These are phyloP conservation scores for Pseudogymnoascus sp. DNA, from an alignment of 2,329 filamentous ascomycete species.

Conservation along the genomic window DNA sequence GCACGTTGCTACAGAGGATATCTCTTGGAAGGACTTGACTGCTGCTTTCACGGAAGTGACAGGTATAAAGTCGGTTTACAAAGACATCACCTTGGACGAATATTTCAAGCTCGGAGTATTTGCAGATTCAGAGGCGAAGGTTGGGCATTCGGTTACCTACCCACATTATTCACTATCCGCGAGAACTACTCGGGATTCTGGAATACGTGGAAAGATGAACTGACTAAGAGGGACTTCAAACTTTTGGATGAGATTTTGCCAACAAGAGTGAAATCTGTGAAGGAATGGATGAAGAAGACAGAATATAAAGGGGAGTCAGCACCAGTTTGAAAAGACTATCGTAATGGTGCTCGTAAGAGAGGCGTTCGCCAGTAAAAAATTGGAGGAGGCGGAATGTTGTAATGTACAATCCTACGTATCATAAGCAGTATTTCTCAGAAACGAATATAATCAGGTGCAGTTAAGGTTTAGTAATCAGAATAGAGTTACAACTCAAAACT, in stretches of 20 bases:
- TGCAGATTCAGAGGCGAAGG: constrained; percentile 16
- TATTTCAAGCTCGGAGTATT: constrained; percentile 17
- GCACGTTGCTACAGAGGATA: constrained; percentile 21
- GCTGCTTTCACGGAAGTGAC: constrained; percentile 18
- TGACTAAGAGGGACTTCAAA: constrained; percentile 18
- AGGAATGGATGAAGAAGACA: constrained; percentile 18
- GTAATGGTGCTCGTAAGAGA: not conserved
- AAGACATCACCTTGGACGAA: constrained; percentile 18
- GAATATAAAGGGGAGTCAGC: not conserved
- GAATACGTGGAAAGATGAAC: constrained; percentile 20
- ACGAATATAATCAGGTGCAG: too few relatives aligned
- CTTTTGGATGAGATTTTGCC: constrained; percentile 22
- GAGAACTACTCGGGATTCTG: constrained; percentile 22
- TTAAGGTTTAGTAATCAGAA: too few relatives aligned
- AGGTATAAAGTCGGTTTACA: constrained; percentile 17
- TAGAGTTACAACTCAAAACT: too few relatives aligned
- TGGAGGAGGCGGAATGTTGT: not conserved
- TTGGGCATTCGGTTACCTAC: constrained; percentile 15
- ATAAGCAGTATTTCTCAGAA: too few relatives aligned
- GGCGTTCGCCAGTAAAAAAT: not conserved
- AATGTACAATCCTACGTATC: not conserved
- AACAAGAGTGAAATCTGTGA: constrained; percentile 18
- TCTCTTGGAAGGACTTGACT: constrained; percentile 19
- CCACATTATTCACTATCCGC: constrained; percentile 17
- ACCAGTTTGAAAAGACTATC: not conserved